These are phyloP conservation scores for Fusarium chaquense DNA, from an alignment of 2,329 filamentous ascomycete genomes.

Conservation along the genomic window DNA sequence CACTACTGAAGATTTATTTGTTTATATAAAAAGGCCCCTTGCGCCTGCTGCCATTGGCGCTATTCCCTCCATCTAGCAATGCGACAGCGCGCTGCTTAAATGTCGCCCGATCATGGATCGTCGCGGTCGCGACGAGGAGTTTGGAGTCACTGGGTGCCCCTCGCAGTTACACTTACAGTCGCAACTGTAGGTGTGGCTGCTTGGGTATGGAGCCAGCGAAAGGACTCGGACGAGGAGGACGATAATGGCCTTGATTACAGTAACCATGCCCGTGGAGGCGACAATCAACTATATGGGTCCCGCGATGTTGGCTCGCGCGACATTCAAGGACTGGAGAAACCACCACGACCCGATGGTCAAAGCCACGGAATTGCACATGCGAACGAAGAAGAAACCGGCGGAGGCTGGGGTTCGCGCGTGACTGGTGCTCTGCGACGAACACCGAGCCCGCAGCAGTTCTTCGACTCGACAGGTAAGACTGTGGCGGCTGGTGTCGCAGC, in stretches of 20 bases:
- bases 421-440: conserved; percentile 84
- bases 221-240: conserved; percentile 75
- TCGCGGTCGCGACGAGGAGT: conserved; percentile 72
- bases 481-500: conserved; percentile 86
- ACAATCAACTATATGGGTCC: conserved; percentile 63
- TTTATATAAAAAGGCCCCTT: conserved; percentile 28
- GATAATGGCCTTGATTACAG: conserved; percentile 64
- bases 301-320: conserved; percentile 48
- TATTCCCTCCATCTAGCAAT: conserved; percentile 48
- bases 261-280: conserved; percentile 65
- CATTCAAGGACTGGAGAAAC: conserved; percentile 51
- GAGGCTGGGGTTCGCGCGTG: conserved; percentile 78
- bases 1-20: conserved; percentile 3
- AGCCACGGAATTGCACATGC: conserved; percentile 55
- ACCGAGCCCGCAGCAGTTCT: conserved; percentile 87
- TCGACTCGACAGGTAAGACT: conserved; percentile 84
- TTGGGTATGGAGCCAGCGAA: conserved; percentile 94
- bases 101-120: conserved; percentile 71
- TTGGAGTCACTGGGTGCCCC: conserved; percentile 88
- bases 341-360: conserved; percentile 56
- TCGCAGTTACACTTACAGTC: conserved; percentile 86
- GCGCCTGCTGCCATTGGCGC: conserved; percentile 40
- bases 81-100: conserved; percentile 56
- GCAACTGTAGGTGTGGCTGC: conserved; percentile 88
- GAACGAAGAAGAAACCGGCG: conserved; percentile 54